A percentile compares a stretch with the other conserved stretches of the same genome.
These are phyloP conservation scores for Exophiala bonariae DNA, from an alignment of 2,329 filamentous ascomycete species.

Conservation along the genomic window DNA sequence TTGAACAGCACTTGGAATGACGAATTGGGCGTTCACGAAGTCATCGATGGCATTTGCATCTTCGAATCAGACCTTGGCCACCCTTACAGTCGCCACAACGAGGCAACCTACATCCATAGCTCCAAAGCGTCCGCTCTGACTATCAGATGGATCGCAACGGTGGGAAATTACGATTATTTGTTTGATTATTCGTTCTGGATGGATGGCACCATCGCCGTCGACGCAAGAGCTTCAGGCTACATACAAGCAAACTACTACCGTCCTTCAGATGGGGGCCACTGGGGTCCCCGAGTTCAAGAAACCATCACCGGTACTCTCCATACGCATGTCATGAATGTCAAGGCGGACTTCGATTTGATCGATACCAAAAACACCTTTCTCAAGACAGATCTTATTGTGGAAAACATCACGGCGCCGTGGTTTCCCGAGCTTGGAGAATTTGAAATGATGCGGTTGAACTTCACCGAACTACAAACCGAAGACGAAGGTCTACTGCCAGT, in stretches of 20 bases:
- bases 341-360: constrained; percentile 36
- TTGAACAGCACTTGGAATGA: constrained; percentile 19
- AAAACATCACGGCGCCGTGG: constrained; percentile 4
- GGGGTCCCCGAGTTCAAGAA: constrained; percentile 35
- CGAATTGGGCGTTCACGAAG: constrained; percentile 9
- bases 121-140: constrained; percentile 37
- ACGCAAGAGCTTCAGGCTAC: constrained; percentile 42
- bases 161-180: constrained; percentile 57
- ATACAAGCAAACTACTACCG: constrained; percentile 33
- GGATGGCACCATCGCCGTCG: constrained; percentile 53
- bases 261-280: not conserved
- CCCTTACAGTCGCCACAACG: constrained; percentile 34
- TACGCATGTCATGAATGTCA: constrained; percentile 37
- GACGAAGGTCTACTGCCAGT: constrained; percentile 32
- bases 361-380: constrained; percentile 31
- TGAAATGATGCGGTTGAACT: constrained; percentile 4
- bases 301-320: constrained; percentile 34
- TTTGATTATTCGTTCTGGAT: constrained; percentile 52
- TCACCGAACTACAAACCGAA: not conserved
- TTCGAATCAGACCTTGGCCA: constrained; percentile 21
- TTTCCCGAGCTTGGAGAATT: constrained; percentile 3
- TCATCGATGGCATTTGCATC: constrained; percentile 36
- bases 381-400: constrained; percentile 2
- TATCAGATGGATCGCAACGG: constrained; percentile 48
- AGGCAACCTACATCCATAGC: constrained; percentile 27